Conservation (phyloP, 1,284 basidiomycete genomes). For the Hymenochaete sp. region DNA sequence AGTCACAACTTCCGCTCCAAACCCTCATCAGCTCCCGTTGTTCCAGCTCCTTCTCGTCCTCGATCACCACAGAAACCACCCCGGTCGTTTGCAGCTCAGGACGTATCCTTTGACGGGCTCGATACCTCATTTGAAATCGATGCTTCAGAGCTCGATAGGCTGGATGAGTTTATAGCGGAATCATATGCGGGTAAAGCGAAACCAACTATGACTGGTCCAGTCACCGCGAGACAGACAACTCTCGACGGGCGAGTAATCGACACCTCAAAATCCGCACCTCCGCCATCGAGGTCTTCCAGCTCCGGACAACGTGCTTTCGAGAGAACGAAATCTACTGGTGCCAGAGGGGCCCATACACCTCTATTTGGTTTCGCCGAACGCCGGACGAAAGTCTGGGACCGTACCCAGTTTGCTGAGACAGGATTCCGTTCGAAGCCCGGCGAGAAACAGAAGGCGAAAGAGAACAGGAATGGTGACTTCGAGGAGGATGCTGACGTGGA, state of each 20-base stretch:
- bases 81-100: conserved; percentile 18
- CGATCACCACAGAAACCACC: no score
- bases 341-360: conserved; percentile 27
- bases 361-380: conserved; percentile 24
- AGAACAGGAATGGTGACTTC: conserved; percentile 30
- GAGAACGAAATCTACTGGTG: conserved; percentile 39
- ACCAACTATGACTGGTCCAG: conserved; percentile 34
- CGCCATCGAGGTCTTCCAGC: conserved; percentile 23
- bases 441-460: conserved; percentile 29
- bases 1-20: conserved; percentile 9
- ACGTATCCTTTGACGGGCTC: background rate
- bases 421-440: conserved; percentile 49
- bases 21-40: conserved; percentile 4
- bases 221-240: conserved; percentile 50
- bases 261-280: conserved; percentile 27
- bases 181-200: conserved; percentile 31
- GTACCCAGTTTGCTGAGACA: conserved; percentile 72
- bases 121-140: conserved; percentile 51
- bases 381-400: conserved; percentile 79
- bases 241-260: conserved; percentile 50
- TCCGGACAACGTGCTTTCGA: conserved; percentile 22
- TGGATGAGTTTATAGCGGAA: conserved; percentile 45
- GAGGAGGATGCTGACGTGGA: conserved; percentile 52
- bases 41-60: no score
- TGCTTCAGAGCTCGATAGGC: conserved; percentile 39